Base-by-base conservation (phyloP, 495 filamentous ascomycete genomes). In the Aspergillus nanangensis region DNA sequence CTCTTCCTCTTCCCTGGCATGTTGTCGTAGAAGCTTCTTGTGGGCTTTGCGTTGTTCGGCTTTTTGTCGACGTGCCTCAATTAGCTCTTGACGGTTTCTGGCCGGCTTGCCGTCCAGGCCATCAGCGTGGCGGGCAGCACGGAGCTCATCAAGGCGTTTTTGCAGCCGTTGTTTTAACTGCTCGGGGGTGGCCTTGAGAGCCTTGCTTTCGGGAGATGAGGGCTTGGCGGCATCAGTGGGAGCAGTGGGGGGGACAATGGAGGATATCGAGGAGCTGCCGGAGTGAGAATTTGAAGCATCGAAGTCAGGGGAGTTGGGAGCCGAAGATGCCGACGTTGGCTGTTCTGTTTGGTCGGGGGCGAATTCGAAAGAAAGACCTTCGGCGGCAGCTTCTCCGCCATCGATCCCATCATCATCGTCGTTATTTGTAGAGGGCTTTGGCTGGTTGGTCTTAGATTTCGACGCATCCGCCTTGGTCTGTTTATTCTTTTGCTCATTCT, bases 31-130 rank as follows among this genome's bases (percentile, higher is more conserved):
- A 38, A 88, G 83, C 60, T 94, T 90, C 69, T 95, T 97, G 62
- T 89, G 86, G 29, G 83, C 81, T 62, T 87, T 89, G 33, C 90
- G 83, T 54, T 87, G 76, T 40, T 87, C 81, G 60, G 92, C 88
- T 67, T 95, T 96, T 58, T 85, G 80, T 40, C 92, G 81, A 3
- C 93, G 80, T 13, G 85, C 75, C 64, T 96, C 94, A 53, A 98
- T 85, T 2, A 98, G 77, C 51, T 96, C 91, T 66, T 93, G 84
- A 38, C 90, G 76, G 45, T 83, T 93, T 36, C 83, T 79, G 32
- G 92, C 83, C 20, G 88, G 85, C 47, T 82, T 79, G 51, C 87
- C 87, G 57, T 95, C 79, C 4, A 78, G 73, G 11, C 84, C 87
- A 52, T 91, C 87, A 18, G 90, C 90, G 57, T 93, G 92, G 38